Base-by-base conservation (phyloP, 805 yeast species). In the Lipomyces starkeyi region DNA sequence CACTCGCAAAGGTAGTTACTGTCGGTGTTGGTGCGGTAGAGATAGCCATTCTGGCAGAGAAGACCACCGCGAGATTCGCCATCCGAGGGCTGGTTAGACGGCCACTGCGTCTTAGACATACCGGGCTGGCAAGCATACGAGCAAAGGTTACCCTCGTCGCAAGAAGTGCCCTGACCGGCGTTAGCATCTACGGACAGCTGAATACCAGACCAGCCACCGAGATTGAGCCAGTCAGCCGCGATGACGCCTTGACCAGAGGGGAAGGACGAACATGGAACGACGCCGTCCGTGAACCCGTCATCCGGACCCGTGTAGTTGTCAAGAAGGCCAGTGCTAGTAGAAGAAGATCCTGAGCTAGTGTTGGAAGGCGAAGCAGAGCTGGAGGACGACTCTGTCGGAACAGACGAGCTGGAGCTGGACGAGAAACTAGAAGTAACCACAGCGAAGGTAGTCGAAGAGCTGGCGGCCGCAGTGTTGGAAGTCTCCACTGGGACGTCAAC, bases 21-120 rank as follows among this genome's bases (percentile, higher is more conserved):
- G 80, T 84, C 82, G 56, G 87, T 76, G 87, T 91, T 91, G 72
- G 97, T 82, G 79, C 88, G 90, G 90, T 91, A 88, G 71, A 94
- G 85, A 82, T 87, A 87, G 74, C 98, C 98, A 78, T 82, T 81
- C 59, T 40, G 85, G 86, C 99, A 94, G 76, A 81, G 79, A 76
- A 94, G 86, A 78, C 99, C 99, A 82, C 99, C 99, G 73, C 94
- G 87, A 57, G 98, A 90, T 66, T 89, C 90, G 83, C 98, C 98
- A 79, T 83, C 85, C 64, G 90, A 73, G 65, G 98, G 98, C 84
- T 94, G 99, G 64, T 78, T 73, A 58, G 88, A 81, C 71, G 98
- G 98, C 97, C 97, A 94, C 84, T 94, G 99, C 65, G 98, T 92
- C 88, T 94, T 94, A 77, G 98, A 91, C 97, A 92, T 91, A 86